phyloP scores from a whole-genome alignment of 495 filamentous ascomycete genomes.

The Cryomyces minteri region DNA sequence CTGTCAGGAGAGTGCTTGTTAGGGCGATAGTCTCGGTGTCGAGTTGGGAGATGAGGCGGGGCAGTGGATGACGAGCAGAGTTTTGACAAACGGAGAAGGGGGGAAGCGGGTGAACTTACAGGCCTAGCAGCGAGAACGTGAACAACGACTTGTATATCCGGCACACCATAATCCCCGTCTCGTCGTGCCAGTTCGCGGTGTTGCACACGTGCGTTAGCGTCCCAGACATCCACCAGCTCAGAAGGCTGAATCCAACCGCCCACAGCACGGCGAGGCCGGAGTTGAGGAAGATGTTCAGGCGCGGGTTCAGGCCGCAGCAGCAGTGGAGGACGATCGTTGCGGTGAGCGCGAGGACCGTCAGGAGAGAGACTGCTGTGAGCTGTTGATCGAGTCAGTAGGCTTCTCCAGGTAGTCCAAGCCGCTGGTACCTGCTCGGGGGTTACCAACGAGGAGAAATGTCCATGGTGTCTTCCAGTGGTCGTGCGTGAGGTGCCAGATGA shows the following conservation, averaged over 20 bases:
- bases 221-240: constrained; percentile 35
- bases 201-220: constrained; percentile 41
- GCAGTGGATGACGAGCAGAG: neutral
- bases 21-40: neutral
- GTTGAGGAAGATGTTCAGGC: constrained; percentile 35
- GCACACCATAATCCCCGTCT: constrained; percentile 40
- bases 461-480: constrained; percentile 38
- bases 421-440: neutral
- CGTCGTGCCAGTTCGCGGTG: constrained; percentile 32
- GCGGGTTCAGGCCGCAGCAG: constrained; percentile 35
- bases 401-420: constrained; percentile 1
- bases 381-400: constrained; percentile 9
- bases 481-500: constrained; percentile 37
- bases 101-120: constrained; percentile 8
- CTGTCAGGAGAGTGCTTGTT: neutral
- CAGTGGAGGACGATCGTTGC: constrained; percentile 37
- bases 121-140: constrained; percentile 36
- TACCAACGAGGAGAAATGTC: constrained; percentile 43
- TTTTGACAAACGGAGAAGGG: neutral
- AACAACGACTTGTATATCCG: constrained; percentile 48
- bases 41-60: neutral
- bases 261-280: constrained; percentile 33
- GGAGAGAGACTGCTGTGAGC: constrained; percentile 36
- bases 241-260: constrained; percentile 34
- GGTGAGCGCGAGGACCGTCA: constrained; percentile 33